phyloP scores from a whole-genome alignment of 805 yeast species.

The Sugiyamaella floridensis region DNA sequence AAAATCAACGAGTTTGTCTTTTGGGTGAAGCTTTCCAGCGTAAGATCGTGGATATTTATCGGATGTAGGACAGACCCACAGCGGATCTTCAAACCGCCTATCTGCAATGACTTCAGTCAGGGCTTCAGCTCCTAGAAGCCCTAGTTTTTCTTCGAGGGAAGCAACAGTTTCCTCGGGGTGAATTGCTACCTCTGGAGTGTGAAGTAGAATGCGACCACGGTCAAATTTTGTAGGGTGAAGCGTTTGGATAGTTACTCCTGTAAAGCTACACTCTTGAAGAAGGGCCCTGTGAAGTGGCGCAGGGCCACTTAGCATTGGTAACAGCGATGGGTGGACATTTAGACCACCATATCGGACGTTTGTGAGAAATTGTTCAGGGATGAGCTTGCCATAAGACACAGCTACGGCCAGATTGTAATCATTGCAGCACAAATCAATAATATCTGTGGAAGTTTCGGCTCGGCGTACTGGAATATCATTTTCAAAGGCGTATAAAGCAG shows the following conservation, averaged over 20 bases:
- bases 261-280: constrained; percentile 48
- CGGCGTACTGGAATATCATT: constrained; percentile 14
- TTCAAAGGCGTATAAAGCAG: constrained; percentile 14
- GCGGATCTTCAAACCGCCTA: constrained; percentile 23
- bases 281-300: constrained; percentile 83
- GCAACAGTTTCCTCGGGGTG: constrained; percentile 37
- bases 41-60: constrained; percentile 36
- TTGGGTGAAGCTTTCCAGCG: constrained; percentile 50
- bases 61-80: background rate
- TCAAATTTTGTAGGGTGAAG: constrained; percentile 85
- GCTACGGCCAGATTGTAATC: constrained; percentile 70
- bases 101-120: constrained; percentile 41
- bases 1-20: constrained; percentile 47
- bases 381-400: constrained; percentile 80
- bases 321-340: constrained; percentile 86
- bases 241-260: constrained; percentile 89
- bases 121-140: constrained; percentile 54
- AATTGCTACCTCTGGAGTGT: constrained; percentile 42
- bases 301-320: constrained; percentile 78
- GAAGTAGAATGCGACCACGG: constrained; percentile 61
- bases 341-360: constrained; percentile 57
- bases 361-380: constrained; percentile 55
- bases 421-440: constrained; percentile 16
- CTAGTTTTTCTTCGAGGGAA: constrained; percentile 46
- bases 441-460: constrained; percentile 18